These are phyloP conservation scores for Marsdenia floribunda DNA, from an alignment of 257 asterid genomes.

Conservation along the genomic window DNA sequence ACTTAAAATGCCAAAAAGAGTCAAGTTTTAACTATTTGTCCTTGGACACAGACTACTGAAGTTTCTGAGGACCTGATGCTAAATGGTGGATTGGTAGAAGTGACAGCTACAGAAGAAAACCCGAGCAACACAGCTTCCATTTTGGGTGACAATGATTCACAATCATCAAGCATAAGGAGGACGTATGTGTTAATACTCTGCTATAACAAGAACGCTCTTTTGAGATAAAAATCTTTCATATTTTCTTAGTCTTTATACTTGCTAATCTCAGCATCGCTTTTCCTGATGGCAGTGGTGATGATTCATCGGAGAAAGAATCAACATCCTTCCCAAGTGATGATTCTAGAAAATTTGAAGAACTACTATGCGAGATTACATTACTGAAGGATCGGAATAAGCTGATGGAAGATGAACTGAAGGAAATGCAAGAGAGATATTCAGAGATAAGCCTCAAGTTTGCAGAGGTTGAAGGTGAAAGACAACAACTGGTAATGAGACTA, in stretches of 20 bases:
- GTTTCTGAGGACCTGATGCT: conserved; percentile 23
- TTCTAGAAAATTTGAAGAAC: conserved; percentile 23
- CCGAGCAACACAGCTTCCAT: not conserved
- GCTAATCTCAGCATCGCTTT: conserved; percentile 18
- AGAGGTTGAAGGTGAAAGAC: conserved; percentile 98
- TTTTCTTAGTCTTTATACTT: not conserved
- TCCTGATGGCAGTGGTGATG: conserved; percentile 25
- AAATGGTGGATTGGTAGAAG: conserved; percentile 5
- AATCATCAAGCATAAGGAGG: conserved; percentile 17
- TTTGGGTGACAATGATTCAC: conserved; percentile 11
- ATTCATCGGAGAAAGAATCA: conserved; percentile 9
- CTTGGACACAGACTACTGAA: conserved; percentile 7
- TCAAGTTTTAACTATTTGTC: not conserved
- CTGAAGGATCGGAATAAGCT: conserved; percentile 53
- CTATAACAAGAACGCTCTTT: not conserved
- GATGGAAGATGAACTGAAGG: conserved; percentile 81
- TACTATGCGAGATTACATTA: conserved; percentile 31
- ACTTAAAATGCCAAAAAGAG: not conserved
- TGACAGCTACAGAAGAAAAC: conserved; percentile 18
- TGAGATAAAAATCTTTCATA: not conserved
- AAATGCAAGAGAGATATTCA: conserved; percentile 94
- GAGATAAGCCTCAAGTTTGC: conserved; percentile 98
- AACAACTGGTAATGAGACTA: conserved; percentile 84
- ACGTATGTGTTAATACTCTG: not conserved
- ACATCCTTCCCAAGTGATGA: conserved; percentile 7